These are phyloP conservation scores for Geosmithia putterillii DNA, from an alignment of 2,329 filamentous ascomycete species.

Conservation along the genomic window DNA sequence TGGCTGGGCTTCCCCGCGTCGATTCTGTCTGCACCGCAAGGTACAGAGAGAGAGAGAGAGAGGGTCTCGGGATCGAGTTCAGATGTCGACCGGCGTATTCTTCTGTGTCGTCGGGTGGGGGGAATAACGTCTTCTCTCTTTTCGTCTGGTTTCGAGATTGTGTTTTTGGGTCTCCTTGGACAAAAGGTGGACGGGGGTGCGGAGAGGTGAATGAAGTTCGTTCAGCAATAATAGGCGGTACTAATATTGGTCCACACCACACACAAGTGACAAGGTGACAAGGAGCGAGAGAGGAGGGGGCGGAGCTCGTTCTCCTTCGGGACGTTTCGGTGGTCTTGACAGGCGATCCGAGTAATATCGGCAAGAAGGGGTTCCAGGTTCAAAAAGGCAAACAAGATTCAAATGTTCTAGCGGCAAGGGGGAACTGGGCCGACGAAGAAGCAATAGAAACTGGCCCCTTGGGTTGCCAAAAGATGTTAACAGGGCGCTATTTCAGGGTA, in stretches of 20 bases:
- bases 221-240: not conserved
- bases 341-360: not conserved
- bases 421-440: not conserved
- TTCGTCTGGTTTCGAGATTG: not conserved
- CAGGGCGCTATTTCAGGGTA: not conserved
- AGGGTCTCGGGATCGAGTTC: not conserved
- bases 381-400: not conserved
- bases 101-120: not conserved
- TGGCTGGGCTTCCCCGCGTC: constrained; percentile 1
- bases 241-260: not conserved
- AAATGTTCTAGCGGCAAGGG: not conserved
- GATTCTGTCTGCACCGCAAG: not conserved
- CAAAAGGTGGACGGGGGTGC: not conserved
- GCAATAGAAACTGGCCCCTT: not conserved
- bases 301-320: not conserved
- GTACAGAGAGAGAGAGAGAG: not conserved
- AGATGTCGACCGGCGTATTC: not conserved
- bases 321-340: not conserved
- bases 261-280: too few species aligned
- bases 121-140: not conserved
- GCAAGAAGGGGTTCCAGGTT: not conserved
- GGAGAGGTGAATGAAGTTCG: not conserved
- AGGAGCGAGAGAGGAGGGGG: too few species aligned
- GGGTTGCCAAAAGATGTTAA: not conserved
- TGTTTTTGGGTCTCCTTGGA: not conserved